Evolutionary conservation across 768 basidiomycete genomes (phyloP), one percentile per base, ranked within the genome.

Genomic region (Tephrocybe sp.): DNA sequence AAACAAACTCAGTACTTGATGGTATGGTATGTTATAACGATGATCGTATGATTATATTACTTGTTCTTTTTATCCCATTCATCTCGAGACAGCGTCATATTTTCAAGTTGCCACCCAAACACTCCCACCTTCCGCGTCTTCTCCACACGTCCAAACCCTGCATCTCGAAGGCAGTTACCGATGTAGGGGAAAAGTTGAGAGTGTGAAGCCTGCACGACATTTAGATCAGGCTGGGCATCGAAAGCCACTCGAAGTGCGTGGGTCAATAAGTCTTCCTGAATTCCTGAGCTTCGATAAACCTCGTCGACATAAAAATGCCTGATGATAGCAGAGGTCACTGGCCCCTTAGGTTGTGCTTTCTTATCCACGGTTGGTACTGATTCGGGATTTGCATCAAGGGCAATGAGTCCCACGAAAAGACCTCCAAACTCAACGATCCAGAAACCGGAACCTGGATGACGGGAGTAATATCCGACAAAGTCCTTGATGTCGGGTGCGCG

Each of bases 251-350:
- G 62, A 21, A 83, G 61, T 0, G 84, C 86, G 59, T 80, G 73
- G n/a, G 70, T 60, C 7, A 91, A 68, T 23, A 91, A 62, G 60
- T 91, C 88, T 15, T 79, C 67, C 60, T 90, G 86, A 36, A 87
- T 71, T 11, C 71, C 71, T 19, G 77, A 66, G 7, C 57, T 56
- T 42, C 86, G 78, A 57, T 80, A 91, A 13, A 68, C 70, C 55
- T 84, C 83, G 33, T 88, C 84, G 21, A 87, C 77, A 57, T 79
- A 84, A 64, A 90, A 84, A 62, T 91, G 89, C 24, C 87, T 83
- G 56, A 91, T 82, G 15, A 73, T 67, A 10, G 83, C 89, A n/a
- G 73, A 71, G 34, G 64, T 60, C n/a, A 80, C 70, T 25, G 73
- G 68, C 68, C 19, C 58, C 65, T 37, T 37, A 22, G 45, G 63